phyloP scores from a whole-genome alignment of 331 rosid genomes.

The Stylosanthes scabra region DNA sequence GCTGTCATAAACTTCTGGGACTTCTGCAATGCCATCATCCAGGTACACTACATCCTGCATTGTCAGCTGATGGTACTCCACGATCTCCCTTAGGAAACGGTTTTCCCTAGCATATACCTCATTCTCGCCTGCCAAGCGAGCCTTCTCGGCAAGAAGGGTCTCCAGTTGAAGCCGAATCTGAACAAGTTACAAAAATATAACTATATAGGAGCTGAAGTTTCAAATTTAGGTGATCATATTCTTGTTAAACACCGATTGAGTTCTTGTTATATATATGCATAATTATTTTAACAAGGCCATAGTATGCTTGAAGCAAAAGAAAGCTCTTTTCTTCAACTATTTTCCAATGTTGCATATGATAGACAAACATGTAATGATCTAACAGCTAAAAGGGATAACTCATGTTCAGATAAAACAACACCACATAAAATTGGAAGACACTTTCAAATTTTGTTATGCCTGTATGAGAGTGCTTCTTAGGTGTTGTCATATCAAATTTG shows the following conservation, averaged over 20 bases:
- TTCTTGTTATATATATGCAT: background rate
- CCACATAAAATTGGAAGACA: background rate
- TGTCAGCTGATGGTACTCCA: slow-evolving; percentile 95
- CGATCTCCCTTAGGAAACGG: slow-evolving; percentile 95
- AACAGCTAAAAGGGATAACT: background rate
- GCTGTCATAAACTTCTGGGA: slow-evolving; percentile 68
- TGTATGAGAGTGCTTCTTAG: slow-evolving; percentile 17
- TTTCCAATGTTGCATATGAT: background rate
- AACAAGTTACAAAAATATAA: slow-evolving; percentile 11
- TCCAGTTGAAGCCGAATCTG: slow-evolving; percentile 95
- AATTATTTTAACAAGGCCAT: background rate
- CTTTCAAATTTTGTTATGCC: slow-evolving; percentile 17
- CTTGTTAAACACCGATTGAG: background rate
- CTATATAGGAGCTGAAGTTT: background rate
- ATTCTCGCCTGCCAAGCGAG: slow-evolving; percentile 86
- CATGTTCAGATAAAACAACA: slow-evolving; percentile 3
- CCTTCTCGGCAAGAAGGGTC: slow-evolving; percentile 94
- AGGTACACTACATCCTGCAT: slow-evolving; percentile 95
- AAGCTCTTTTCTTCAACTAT: background rate
- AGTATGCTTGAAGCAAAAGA: background rate
- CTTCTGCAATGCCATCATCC: slow-evolving; percentile 88
- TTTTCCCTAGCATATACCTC: slow-evolving; percentile 89
- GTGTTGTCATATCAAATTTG: background rate
- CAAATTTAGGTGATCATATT: background rate
- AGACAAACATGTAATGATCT: background rate